Evolutionary conservation across 805 yeast genomes (phyloP).

Genomic region (Ogataea ramenticola): DNA sequence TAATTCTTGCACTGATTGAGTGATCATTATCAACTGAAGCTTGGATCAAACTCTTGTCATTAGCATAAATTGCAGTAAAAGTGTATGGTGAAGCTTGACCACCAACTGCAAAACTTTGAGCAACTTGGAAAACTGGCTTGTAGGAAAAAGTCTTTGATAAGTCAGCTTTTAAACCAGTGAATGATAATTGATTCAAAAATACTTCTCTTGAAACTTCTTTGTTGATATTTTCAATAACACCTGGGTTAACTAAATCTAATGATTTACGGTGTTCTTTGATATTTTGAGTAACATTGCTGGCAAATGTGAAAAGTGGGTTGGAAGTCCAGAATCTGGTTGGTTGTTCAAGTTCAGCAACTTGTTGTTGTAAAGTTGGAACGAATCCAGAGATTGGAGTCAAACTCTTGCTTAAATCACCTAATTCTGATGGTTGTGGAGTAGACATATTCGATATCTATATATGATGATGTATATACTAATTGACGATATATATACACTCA

Average conservation of each 20-base stretch:
- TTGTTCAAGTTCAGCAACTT: conserved; percentile 30
- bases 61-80: conserved; percentile 82
- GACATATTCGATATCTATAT: neutral
- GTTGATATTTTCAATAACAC: conserved; percentile 87
- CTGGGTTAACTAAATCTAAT: conserved; percentile 83
- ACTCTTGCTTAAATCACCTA: conserved; percentile 53
- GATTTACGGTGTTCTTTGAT: conserved; percentile 74
- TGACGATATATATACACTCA: neutral
- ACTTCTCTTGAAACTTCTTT: conserved; percentile 94
- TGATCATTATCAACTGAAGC: conserved; percentile 87
- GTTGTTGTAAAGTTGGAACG: neutral
- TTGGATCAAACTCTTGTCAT: conserved; percentile 78
- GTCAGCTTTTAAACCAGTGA: conserved; percentile 95
- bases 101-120: conserved; percentile 88
- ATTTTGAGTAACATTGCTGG: conserved; percentile 67
- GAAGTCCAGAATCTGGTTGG: conserved; percentile 65
- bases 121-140: conserved; percentile 94
- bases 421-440: conserved; percentile 23
- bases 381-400: conserved; percentile 25
- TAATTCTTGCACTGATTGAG: conserved; percentile 80
- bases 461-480: too few relatives aligned
- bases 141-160: conserved; percentile 84
- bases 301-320: conserved; percentile 74
- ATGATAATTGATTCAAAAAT: conserved; percentile 79
- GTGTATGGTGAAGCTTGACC: conserved; percentile 88